Base-by-base conservation (phyloP, 148 eudicot species). In the Rhododendron ovatum region DNA sequence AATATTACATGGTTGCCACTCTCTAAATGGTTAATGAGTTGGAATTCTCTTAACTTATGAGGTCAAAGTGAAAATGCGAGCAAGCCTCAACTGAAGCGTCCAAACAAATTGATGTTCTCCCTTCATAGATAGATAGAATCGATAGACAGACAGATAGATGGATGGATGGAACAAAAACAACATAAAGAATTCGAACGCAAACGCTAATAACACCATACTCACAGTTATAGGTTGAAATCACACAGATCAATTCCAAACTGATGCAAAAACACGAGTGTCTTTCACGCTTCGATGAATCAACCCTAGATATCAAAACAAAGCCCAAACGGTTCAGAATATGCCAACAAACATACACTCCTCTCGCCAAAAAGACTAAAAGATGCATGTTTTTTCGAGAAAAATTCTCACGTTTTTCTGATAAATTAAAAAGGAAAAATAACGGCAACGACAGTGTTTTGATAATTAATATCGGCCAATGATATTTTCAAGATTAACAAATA, bases 251-350 rank as follows among this genome's bases (percentile, higher is more conserved):
- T 37, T 37, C 81, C 6, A 11, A 45, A 43, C 81, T 2, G 80
- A 77, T 41, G 26, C 80, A 0, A 20, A 79, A 48, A 12, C 63
- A 33, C 5, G 15, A 1, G 39, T 28, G 0, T 20, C 18, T 51
- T 80, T 3, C 0, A 33, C 14, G 39, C 63, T 30, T 80, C 65
- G 22, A 80, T 53, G 41, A 80, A 28, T 17, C 41, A 30, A 80
- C 83, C 83, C 83, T 80, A 51, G 65, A 51, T n/a, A 79, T 47
- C 37, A 53, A 81, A 81, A 53, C 47, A 82, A 82, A 15, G 3
- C 17, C 17, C 24, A 37, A 37, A 28, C 67, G 18, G 39, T 43
- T 9, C 84, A 57, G 83, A 57, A 81, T 0, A 57, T 14, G 18
- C 50, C 12, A 2, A 57, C 57, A 3, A 57, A 57, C 15, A 51